Evolutionary conservation across 2,329 filamentous ascomycete genomes (phyloP).

Genomic region (Helicocarpus griseus): DNA sequence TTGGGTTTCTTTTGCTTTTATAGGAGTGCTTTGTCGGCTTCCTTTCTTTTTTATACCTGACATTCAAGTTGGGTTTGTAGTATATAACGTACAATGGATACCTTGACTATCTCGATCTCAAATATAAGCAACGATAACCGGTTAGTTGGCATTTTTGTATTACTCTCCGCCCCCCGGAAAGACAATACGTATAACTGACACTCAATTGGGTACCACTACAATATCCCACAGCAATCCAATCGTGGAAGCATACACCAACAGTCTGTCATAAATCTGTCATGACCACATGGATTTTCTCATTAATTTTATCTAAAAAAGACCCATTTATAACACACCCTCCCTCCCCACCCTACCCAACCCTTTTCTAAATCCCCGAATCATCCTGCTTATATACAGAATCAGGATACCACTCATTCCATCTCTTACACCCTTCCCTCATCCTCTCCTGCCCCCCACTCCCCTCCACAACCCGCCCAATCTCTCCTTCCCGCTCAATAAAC

Average conservation of each 20-base stretch:
- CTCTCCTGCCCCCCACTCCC: slow-evolving; percentile 19
- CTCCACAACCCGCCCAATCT: slow-evolving; percentile 18
- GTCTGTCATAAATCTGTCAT: too few species aligned
- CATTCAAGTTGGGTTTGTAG: too few species aligned
- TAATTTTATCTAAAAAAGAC: too few species aligned
- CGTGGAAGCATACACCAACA: too few species aligned
- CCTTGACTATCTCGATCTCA: not conserved
- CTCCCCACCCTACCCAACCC: not conserved
- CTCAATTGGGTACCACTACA: too few species aligned
- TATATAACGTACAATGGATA: not conserved
- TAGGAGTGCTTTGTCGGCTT: not conserved
- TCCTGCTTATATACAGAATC: slow-evolving; percentile 15
- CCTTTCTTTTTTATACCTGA: not conserved
- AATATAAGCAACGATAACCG: not conserved
- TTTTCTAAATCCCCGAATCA: slow-evolving; percentile 19
- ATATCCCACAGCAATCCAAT: too few species aligned
- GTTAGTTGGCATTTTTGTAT: not conserved
- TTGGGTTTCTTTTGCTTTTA: too few species aligned
- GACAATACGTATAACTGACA: too few species aligned
- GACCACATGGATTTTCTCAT: too few species aligned
- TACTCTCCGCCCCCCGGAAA: too few species aligned
- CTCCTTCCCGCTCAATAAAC: slow-evolving; percentile 38
- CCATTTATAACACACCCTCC: not conserved
- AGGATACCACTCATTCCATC: slow-evolving; percentile 26
- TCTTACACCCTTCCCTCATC: slow-evolving; percentile 8